phyloP scores from a whole-genome alignment of 164 flowering plant genomes.

The Stephania japonica region DNA sequence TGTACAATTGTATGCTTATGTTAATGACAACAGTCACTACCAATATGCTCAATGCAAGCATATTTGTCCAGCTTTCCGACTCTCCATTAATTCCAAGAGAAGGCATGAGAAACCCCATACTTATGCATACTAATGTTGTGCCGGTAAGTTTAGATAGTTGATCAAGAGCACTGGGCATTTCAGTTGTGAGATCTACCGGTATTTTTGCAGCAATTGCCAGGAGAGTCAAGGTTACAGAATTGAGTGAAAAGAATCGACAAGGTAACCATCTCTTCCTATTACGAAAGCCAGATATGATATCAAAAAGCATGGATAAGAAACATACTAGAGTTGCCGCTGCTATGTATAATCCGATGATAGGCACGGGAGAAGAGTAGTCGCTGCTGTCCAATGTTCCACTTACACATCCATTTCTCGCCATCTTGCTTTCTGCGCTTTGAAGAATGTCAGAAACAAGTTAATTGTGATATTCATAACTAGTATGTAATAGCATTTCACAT shows the following conservation, averaged over 20 bases:
- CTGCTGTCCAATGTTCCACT: too few relatives aligned
- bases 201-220: background rate
- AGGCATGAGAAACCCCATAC: background rate
- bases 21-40: background rate
- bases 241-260: too few relatives aligned
- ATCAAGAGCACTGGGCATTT: background rate
- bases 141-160: background rate
- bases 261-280: too few relatives aligned
- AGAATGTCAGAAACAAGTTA: too few relatives aligned
- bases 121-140: background rate
- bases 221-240: too few relatives aligned
- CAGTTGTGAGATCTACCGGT: background rate
- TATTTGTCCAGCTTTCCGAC: background rate
- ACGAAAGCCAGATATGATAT: background rate
- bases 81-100: background rate
- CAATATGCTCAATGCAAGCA: background rate
- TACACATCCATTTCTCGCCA: too few relatives aligned
- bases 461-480: too few relatives aligned
- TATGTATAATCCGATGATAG: slow-evolving; percentile 2
- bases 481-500: too few relatives aligned
- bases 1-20: background rate
- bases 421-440: too few relatives aligned
- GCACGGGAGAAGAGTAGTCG: background rate
- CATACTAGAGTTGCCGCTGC: background rate
- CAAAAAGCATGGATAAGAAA: background rate